Evolutionary conservation across 2,329 filamentous ascomycete genomes (phyloP).

Genomic region (Penicillium sclerotigenum): DNA sequence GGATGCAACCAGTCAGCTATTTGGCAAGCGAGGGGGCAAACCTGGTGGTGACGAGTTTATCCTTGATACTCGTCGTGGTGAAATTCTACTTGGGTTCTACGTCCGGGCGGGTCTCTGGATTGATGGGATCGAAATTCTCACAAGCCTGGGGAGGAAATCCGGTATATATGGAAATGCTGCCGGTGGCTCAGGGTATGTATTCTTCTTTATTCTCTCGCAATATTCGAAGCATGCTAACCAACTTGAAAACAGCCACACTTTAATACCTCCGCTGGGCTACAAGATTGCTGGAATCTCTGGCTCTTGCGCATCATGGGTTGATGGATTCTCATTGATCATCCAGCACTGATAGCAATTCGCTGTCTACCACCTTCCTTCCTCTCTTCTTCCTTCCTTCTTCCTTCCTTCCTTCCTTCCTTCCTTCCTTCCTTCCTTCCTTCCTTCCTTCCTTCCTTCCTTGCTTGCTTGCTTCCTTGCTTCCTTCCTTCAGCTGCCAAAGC

Average conservation of each 20-base stretch:
- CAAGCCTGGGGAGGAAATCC: constrained; percentile 81
- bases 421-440: too few relatives aligned
- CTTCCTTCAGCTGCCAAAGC: background rate
- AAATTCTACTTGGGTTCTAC: constrained; percentile 83
- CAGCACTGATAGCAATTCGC: constrained; percentile 52
- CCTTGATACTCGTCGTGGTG: constrained; percentile 77
- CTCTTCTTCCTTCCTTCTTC: background rate
- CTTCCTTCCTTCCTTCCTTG: background rate
- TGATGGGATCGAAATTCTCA: constrained; percentile 85
- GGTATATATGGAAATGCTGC: constrained; percentile 76
- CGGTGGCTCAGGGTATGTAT: constrained; percentile 76
- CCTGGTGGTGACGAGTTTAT: constrained; percentile 70
- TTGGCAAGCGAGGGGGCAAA: constrained; percentile 76
- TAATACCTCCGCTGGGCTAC: constrained; percentile 87
- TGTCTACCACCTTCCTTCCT: background rate
- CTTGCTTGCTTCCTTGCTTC: too few relatives aligned
- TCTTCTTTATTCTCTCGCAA: background rate
- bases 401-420: too few relatives aligned
- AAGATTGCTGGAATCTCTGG: constrained; percentile 84
- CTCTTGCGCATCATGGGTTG: constrained; percentile 74
- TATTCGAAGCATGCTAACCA: constrained; percentile 8
- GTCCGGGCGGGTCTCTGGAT: constrained; percentile 76
- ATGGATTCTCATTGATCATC: constrained; percentile 81
- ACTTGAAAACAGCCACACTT: constrained; percentile 62
- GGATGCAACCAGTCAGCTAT: constrained; percentile 76